Base-by-base conservation (phyloP, 225 moss, liverwort and hornwort genomes). In the Climacium dendroides region DNA sequence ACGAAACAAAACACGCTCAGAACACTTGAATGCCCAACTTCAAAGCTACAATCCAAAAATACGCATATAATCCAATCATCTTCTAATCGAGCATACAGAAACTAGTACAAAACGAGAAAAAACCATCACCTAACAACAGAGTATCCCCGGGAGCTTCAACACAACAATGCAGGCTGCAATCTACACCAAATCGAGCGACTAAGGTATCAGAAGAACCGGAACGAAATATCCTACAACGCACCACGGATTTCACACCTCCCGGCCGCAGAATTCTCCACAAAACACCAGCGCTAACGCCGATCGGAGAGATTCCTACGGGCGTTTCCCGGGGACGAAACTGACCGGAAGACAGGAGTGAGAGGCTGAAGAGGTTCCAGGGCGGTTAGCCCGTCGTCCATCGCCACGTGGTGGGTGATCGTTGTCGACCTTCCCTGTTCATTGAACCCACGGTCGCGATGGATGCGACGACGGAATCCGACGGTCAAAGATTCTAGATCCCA, bases 261-360 rank as follows among this genome's bases (percentile, higher is more conserved):
- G 41, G 60, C 69, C 92, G 86, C 86, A 88, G 61, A 86, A 84
- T 86, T 80, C 59, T 37, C 8, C 50, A 24, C 50, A 18, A 16
- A 15, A 77, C 45, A 80, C 66, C 18, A 78, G 39, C 73, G 52
- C 19, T 23, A 35, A 47, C 80, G 83, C 71, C 85, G 83, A 88
- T 87, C 83, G 89, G 67, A 32, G 86, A 77, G 92, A 89, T 89
- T 89, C 83, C 55, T 55, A 64, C 57, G 80, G 92, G 74, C 81
- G 23, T 74, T 20, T 62, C 71, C 43, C n/a, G 47, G 13, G 71
- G 70, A 39, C 5, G 62, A 62, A 71, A 71, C 25, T 43, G 77
- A 3, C 20, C 35, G 10, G 11, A 37, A 37, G 69, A 48, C 29
- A 53, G 50, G 78, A 82, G 73, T 43, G 71, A 85, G 85, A 82